phyloP scores from a whole-genome alignment of 495 filamentous ascomycete genomes.

The Margaritispora aquatica region DNA sequence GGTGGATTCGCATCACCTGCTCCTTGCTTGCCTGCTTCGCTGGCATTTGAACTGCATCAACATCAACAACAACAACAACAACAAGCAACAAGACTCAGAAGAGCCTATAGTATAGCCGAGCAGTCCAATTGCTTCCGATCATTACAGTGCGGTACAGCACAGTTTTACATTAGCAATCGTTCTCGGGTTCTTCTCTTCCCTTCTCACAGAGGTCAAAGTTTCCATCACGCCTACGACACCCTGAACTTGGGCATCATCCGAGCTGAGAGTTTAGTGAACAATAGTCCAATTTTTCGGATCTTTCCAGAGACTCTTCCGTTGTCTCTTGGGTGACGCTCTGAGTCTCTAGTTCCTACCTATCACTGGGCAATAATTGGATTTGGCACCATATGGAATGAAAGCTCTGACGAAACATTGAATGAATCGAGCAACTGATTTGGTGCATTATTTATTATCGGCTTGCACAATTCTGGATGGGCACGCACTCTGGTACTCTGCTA shows the following conservation, averaged over 20 bases:
- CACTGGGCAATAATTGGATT: no score
- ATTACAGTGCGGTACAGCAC: background rate
- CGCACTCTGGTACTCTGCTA: no score
- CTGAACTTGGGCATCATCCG: no score
- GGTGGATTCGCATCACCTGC: background rate
- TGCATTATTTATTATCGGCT: background rate
- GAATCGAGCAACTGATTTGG: no score
- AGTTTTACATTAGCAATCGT: no score
- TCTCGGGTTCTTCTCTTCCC: no score
- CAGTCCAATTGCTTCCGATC: background rate
- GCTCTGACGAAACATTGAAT: no score
- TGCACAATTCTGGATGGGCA: background rate
- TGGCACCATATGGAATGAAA: background rate
- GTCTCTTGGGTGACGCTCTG: background rate
- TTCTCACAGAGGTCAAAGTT: no score
- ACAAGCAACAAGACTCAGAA: background rate
- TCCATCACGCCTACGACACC: no score
- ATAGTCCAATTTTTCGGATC: background rate
- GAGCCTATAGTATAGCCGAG: background rate
- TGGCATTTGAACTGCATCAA: background rate
- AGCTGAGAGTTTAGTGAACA: background rate
- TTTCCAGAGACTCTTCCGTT: background rate
- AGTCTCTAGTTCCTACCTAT: no score
- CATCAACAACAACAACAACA: background rate
- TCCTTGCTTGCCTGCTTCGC: background rate